Conservation (phyloP, 371 early-diverging fungal species). For the Batrachochytrium dendrobatidis region DNA sequence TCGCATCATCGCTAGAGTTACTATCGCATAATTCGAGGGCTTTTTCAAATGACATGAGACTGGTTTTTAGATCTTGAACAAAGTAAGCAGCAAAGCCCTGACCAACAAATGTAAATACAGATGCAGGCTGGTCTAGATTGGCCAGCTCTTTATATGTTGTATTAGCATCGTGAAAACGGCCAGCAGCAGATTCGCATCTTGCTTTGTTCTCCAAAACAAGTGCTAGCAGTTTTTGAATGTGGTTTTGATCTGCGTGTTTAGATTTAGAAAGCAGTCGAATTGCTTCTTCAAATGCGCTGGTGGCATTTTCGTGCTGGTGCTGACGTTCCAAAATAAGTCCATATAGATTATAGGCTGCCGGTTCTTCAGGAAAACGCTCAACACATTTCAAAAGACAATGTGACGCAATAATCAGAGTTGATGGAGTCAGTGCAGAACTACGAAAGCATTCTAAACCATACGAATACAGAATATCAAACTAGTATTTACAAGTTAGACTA, state of each 20-base stretch:
- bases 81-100: slow-evolving; percentile 74
- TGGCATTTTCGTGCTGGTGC: slow-evolving; percentile 58
- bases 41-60: slow-evolving; percentile 62
- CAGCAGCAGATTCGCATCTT: slow-evolving; percentile 51
- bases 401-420: background rate
- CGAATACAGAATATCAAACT: slow-evolving; percentile 64
- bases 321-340: slow-evolving; percentile 70
- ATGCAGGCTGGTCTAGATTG: slow-evolving; percentile 11
- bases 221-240: background rate
- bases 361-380: slow-evolving; percentile 55
- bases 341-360: slow-evolving; percentile 59
- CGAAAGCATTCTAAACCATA: slow-evolving; percentile 49
- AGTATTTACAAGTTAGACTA: background rate
- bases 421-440: background rate
- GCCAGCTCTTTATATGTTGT: slow-evolving; percentile 28
- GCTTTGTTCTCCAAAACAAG: slow-evolving; percentile 51
- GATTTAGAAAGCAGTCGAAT: slow-evolving; percentile 36
- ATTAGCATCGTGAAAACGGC: slow-evolving; percentile 24
- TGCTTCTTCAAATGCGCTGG: slow-evolving; percentile 54
- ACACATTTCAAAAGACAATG: slow-evolving; percentile 69
- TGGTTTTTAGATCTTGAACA: slow-evolving; percentile 53
- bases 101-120: slow-evolving; percentile 45
- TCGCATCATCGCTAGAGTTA: slow-evolving; percentile 13
- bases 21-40: slow-evolving; percentile 46
- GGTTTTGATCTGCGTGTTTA: background rate